Conservation (phyloP, 225 moss, liverwort and hornwort species). For the Takakia lepidozioides region DNA sequence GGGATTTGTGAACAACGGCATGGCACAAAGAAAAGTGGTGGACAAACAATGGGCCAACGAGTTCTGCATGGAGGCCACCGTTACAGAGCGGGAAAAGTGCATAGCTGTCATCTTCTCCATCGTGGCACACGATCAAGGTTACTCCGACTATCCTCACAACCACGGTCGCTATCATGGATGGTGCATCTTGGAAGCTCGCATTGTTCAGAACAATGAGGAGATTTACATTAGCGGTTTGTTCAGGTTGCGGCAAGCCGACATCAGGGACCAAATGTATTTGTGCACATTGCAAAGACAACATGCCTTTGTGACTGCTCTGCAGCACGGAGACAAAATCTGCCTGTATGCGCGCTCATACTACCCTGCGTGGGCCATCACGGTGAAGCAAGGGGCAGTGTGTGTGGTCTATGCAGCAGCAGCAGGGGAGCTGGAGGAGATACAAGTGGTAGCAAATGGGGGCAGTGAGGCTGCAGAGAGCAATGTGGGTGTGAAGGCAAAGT, state of each 20-base stretch:
- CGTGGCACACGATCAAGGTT: conserved; percentile 34
- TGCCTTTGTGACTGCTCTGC: conserved; percentile 8
- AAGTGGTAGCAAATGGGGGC: too few relatives aligned
- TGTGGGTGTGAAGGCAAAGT: too few relatives aligned
- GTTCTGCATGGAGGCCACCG: conserved; percentile 12
- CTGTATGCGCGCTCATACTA: conserved; percentile 12
- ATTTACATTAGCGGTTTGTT: conserved; percentile 9
- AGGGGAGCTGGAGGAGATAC: too few relatives aligned
- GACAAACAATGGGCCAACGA: conserved; percentile 8
- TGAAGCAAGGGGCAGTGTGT: conserved; percentile 11
- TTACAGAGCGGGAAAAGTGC: conserved; percentile 1
- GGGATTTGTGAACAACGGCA: conserved; percentile 13
- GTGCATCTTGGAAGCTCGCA: conserved; percentile 12
- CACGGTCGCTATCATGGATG: conserved; percentile 9
- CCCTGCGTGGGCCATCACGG: conserved; percentile 6
- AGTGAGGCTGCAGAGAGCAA: too few relatives aligned
- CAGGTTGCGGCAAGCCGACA: conserved; percentile 15
- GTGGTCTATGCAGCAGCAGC: conserved; percentile 1
- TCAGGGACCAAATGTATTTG: conserved; percentile 17
- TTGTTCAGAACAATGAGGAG: conserved; percentile 4
- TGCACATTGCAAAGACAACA: conserved; percentile 18
- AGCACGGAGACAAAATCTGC: conserved; percentile 11
- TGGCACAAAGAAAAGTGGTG: conserved; percentile 11
- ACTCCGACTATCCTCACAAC: not conserved
- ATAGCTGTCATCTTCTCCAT: conserved; percentile 14